A percentile compares a stretch with the other conserved stretches of the same genome.
phyloP scores from a whole-genome alignment of 148 eudicot species.

The Rhododendron griersonianum region DNA sequence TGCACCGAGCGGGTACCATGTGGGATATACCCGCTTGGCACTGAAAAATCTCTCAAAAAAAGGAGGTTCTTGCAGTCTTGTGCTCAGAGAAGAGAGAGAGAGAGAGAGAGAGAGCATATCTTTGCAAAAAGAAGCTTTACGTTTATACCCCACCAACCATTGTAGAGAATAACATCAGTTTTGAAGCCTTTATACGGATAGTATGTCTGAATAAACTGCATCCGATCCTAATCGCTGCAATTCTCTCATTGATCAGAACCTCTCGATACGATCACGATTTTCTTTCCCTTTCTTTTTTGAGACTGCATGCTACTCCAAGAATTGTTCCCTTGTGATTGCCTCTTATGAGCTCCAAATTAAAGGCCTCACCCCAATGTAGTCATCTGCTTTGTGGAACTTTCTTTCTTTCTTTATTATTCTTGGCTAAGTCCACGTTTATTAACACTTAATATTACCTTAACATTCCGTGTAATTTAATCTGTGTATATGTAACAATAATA shows the following conservation, averaged over 20 bases:
- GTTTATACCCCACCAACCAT: conserved; percentile 57
- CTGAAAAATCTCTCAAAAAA: background rate
- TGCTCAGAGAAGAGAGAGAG: background rate
- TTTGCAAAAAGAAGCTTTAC: conserved; percentile 64
- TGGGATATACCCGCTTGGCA: too few species aligned
- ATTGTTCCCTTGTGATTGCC: background rate
- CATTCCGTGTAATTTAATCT: background rate
- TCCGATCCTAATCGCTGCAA: conserved; percentile 6
- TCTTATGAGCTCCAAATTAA: background rate
- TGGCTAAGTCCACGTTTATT: too few species aligned
- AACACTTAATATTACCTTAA: background rate
- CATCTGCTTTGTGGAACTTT: background rate
- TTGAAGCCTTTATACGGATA: conserved; percentile 16
- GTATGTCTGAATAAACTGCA: conserved; percentile 17
- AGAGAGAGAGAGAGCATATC: conserved; percentile 16
- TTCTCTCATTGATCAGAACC: conserved; percentile 9
- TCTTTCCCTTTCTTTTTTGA: background rate
- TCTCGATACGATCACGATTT: background rate
- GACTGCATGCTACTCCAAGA: background rate
- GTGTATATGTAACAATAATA: background rate
- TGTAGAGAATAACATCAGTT: conserved; percentile 40
- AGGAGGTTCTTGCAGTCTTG: conserved; percentile 30
- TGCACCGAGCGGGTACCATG: too few species aligned
- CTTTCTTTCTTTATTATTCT: background rate
- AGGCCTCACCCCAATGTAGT: background rate